Conservation (phyloP, 345 rosid genomes). For the Citrus mangshanensis region DNA sequence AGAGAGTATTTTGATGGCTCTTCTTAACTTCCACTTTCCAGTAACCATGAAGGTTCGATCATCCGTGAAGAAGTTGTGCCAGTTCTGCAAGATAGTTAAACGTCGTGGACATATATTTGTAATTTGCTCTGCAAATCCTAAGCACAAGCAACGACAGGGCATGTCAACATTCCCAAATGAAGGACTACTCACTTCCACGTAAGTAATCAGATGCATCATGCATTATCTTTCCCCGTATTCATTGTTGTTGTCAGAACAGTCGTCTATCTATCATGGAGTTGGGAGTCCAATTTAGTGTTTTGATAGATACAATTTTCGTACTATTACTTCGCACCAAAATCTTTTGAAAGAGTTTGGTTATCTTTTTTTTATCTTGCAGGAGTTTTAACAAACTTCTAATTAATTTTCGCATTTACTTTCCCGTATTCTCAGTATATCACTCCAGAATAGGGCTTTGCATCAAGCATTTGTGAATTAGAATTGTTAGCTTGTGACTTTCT, state of each 20-base stretch:
- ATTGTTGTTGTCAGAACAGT: background rate
- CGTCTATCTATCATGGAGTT: background rate
- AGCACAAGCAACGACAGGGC: slow-evolving; percentile 95
- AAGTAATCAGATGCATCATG: slow-evolving; percentile 14
- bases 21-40: slow-evolving; percentile 12
- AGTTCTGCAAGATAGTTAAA: slow-evolving; percentile 81
- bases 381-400: background rate
- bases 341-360: background rate
- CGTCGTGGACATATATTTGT: slow-evolving; percentile 86
- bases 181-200: slow-evolving; percentile 37
- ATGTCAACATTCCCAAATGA: slow-evolving; percentile 47
- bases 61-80: slow-evolving; percentile 94
- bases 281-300: background rate
- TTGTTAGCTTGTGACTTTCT: background rate
- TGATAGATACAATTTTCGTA: background rate
- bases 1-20: too few species aligned
- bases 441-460: background rate
- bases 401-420: background rate
- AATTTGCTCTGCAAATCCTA: slow-evolving; percentile 67
- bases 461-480: background rate
- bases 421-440: background rate
- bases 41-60: slow-evolving; percentile 84
- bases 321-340: background rate
- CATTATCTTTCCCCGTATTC: background rate
- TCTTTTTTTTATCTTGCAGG: background rate